Percentiles rank a stretch among this genome's conserved stretches.
phyloP scores from a whole-genome alignment of 2,329 filamentous ascomycete species.

The Zarea fungicola region DNA sequence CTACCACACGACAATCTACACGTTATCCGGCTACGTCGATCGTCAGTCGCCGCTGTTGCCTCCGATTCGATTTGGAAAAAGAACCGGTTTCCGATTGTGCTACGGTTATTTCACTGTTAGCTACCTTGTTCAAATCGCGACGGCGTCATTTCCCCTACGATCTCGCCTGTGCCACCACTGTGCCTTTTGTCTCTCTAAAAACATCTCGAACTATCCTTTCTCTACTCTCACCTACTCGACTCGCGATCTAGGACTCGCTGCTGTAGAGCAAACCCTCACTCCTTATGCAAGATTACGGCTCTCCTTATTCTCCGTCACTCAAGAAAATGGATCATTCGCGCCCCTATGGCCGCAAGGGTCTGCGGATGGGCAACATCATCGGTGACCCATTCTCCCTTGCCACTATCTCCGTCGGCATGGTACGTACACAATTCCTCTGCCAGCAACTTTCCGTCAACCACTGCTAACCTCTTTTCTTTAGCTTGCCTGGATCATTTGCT shows the following conservation, averaged over 20 bases:
- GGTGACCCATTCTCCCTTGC: constrained; percentile 95
- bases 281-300: constrained; percentile 72
- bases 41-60: constrained; percentile 9
- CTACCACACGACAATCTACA: neutral
- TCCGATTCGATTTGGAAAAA: constrained; percentile 4
- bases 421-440: constrained; percentile 44
- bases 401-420: constrained; percentile 84
- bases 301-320: constrained; percentile 66
- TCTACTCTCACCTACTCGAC: neutral
- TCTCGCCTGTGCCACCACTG: too few relatives aligned
- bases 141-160: too few relatives aligned
- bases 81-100: too few relatives aligned
- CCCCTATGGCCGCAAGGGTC: constrained; percentile 50
- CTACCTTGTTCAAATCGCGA: too few relatives aligned
- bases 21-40: constrained; percentile 8
- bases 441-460: neutral
- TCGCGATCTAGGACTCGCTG: neutral
- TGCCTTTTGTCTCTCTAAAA: too few relatives aligned
- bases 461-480: constrained; percentile 34
- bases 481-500: constrained; percentile 93
- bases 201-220: too few relatives aligned
- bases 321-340: constrained; percentile 74
- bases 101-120: too few relatives aligned
- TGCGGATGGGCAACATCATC: constrained; percentile 82
- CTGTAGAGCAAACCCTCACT: neutral